A percentile compares a stretch with the other conserved stretches of the same genome.
Evolutionary conservation across 164 flowering plant species (phyloP).

Genomic region (Euptelea pleiosperma): DNA sequence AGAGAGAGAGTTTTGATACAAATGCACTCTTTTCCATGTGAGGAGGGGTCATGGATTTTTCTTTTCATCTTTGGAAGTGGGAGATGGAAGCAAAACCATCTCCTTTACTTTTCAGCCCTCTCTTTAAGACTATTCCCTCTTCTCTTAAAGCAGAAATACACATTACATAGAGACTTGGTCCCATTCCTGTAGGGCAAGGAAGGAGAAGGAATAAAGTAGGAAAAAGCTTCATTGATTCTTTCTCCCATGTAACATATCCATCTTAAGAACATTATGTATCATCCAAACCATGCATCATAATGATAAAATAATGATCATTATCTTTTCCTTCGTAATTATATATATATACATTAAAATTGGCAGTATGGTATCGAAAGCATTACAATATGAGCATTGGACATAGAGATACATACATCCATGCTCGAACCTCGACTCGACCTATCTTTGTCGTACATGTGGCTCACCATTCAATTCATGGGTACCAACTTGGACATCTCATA

Average conservation of each 20-base stretch:
- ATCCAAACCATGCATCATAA: constrained; percentile 39
- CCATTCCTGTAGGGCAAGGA: constrained; percentile 42
- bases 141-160: constrained; percentile 45
- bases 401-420: too few species aligned
- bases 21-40: constrained; percentile 73
- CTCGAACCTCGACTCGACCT: too few species aligned
- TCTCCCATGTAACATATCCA: constrained; percentile 36
- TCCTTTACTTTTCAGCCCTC: constrained; percentile 51
- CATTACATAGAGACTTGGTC: constrained; percentile 40
- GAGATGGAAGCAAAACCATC: constrained; percentile 38
- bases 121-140: constrained; percentile 73
- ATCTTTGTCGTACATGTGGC: too few species aligned
- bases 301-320: constrained; percentile 52
- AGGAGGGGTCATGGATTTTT: constrained; percentile 25
- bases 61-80: constrained; percentile 34
- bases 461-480: too few species aligned
- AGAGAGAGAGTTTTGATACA: constrained; percentile 25
- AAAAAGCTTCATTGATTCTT: constrained; percentile 32
- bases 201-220: constrained; percentile 44
- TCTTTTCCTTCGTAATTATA: constrained; percentile 27
- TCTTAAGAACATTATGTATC: constrained; percentile 32
- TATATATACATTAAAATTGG: background rate
- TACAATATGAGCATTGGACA: too few species aligned
- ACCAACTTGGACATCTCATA: too few species aligned
- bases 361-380: too few species aligned